Base-by-base conservation (phyloP, 768 basidiomycete species). In the Daedaleopsis sinensis region DNA sequence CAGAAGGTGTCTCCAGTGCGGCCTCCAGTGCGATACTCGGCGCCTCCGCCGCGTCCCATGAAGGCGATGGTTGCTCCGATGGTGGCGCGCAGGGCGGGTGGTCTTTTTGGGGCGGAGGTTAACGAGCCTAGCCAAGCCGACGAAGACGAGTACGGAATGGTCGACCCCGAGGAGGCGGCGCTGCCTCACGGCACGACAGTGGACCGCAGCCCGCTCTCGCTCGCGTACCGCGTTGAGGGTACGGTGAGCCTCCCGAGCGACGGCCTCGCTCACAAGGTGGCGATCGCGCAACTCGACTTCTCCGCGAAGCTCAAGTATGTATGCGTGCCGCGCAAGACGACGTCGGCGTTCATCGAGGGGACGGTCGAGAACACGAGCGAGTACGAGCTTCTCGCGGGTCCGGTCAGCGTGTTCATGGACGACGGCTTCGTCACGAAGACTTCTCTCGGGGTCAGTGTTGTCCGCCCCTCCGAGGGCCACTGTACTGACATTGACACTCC, bases 351-450 rank as follows among this genome's bases (percentile, higher is more conserved):
- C 61, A 54, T 66, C 13, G 52, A 82, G 80, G 82, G 79, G 59
- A 70, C 76, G 61, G 80, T 87, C 54, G 80, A 81, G 70, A 88
- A 88, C 64, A 81, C 77, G 43, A 84, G 82, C 67, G 82, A 84
- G 53, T 84, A 84, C 63, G 74, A 80, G 24, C 73, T 88, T 36
- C 78, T 88, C 1, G 74, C 82, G 9, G 87, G 86, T 0, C 73
- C 77, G 0, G 80, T 85, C 37, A 79, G 71, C 57, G 80, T 87
- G 24, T 83, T 86, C 66, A 66, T 86, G 57, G 81, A 87, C 64
- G 84, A 84, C 57, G 76, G 77, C 53, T 84, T 80, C 67, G 82
- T 86, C 6, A 81, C 85, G 19, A 80, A 78, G 68, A 82, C 84
- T 0, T 71, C 69, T 1, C 81, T 85, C 54, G 65, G 64, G 15